Evolutionary conservation across 73 alveolate species (phyloP), one percentile per base, ranked within the genome.

Genomic region (Paramecium sonneborni): DNA sequence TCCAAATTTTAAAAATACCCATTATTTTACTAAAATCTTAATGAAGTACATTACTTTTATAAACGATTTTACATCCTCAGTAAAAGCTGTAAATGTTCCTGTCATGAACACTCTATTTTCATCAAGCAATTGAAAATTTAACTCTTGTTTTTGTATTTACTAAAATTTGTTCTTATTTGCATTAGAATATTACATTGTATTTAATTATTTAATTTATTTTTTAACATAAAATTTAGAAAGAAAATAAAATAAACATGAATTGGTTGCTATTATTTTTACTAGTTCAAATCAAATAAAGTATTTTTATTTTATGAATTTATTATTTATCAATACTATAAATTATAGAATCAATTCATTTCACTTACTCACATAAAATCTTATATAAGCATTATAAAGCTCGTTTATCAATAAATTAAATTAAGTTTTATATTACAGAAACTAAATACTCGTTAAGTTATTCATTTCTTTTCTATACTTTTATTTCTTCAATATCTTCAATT

Each of bases 81-180:
- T 79, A 28, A 79, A 79, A 79, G 76, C 69, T 41, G 44, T 41
- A 44, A 43, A 79, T 21, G 90, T 24, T 23, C 90, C 90, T 24
- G 90, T 79, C 44, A 79, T 79, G n/a, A 79, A 44, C 46, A 79
- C 90, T 41, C 52, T 79, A 24, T 79, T 44, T 79, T 39, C 72
- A 44, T 79, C 90, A 24, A 30, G 55, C 5, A 79, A 46, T n/a
- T 79, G 55, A 43, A 79, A 79, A 79, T 38, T 41, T 8, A 72
- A 35, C 35, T 72, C 86, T 24, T 72, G 4, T 38, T 72, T 72
- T 44, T 67, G 30, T 52, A 52, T 52, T 52, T 52, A 52, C 68
- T 52, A 52, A 52, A 18, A 52, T 18, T 52, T 52, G 20, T 52
- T 15, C 68, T 52, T 52, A n/a, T 52, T 52, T 1, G 68, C 30